phyloP scores from a whole-genome alignment of 257 asterid genomes.

The Lantana camara region DNA sequence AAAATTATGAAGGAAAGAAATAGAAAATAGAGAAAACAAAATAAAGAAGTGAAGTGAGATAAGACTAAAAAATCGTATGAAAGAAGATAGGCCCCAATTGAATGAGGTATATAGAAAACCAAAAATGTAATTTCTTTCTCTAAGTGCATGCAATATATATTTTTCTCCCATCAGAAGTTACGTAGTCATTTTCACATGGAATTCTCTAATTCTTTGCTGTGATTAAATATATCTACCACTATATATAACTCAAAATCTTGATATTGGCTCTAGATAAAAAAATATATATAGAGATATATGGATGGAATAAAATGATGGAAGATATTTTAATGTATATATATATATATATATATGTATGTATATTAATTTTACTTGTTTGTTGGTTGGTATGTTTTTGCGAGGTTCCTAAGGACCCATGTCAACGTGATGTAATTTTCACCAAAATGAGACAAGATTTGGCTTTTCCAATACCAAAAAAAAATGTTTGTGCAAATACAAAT shows the following conservation, averaged over 20 bases:
- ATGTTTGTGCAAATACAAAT: not conserved
- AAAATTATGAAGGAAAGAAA: too few species aligned
- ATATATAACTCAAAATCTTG: too few species aligned
- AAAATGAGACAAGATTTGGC: slow-evolving; percentile 38
- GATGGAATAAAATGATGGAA: too few species aligned
- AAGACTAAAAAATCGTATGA: too few species aligned
- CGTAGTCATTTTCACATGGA: slow-evolving; percentile 24
- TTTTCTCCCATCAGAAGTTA: too few species aligned
- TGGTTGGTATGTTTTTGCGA: not conserved
- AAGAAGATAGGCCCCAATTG: too few species aligned
- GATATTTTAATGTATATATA: too few species aligned
- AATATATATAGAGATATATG: not conserved
- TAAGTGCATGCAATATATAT: not conserved
- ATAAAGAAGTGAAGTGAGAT: too few species aligned
- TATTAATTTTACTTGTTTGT: not conserved
- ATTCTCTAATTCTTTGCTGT: slow-evolving; percentile 7
- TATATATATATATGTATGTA: not conserved
- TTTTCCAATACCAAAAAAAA: slow-evolving; percentile 7
- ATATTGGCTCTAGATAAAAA: too few species aligned
- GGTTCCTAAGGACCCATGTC: not conserved
- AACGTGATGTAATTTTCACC: slow-evolving; percentile 18
- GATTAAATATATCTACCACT: not conserved
- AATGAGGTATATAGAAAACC: too few species aligned
- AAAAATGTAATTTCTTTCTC: too few species aligned
- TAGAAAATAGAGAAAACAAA: too few species aligned